Conservation (phyloP, 106 monocot genomes). For the Allium fistulosum region DNA sequence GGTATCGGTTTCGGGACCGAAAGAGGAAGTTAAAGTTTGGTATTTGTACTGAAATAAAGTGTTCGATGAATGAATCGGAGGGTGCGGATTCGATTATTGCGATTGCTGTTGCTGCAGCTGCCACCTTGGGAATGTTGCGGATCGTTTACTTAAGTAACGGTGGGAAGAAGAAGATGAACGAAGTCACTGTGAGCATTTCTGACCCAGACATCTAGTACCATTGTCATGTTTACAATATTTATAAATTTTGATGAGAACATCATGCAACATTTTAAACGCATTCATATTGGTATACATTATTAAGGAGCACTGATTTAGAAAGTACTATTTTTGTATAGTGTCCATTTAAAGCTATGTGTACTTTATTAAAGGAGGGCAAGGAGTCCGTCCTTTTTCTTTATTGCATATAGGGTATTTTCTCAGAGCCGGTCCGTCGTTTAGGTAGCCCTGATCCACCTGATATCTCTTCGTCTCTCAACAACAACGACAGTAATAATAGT, state of each 20-base stretch:
- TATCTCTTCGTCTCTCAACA: too few species aligned
- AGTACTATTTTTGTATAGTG: not conserved
- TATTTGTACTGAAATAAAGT: not conserved
- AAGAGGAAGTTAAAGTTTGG: constrained; percentile 5
- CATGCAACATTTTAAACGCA: not conserved
- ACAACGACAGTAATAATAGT: too few species aligned
- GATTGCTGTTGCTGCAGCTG: constrained; percentile 7
- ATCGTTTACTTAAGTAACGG: not conserved
- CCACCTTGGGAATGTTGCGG: constrained; percentile 9
- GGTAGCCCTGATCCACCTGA: too few species aligned
- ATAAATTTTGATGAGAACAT: not conserved
- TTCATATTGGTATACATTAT: not conserved
- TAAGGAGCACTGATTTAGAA: not conserved
- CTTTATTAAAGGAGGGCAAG: too few species aligned
- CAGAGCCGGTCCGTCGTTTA: too few species aligned
- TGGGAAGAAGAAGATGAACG: not conserved
- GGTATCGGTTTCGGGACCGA: not conserved
- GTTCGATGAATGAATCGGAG: not conserved
- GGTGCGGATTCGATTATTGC: constrained; percentile 10
- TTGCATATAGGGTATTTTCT: too few species aligned
- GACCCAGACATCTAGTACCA: not conserved
- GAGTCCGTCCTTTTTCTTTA: too few species aligned
- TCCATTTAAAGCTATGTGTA: too few species aligned
- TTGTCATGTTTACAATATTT: not conserved
- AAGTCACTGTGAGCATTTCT: not conserved